Conservation (phyloP, 306 rosid genomes). For the Dryas drummondii region DNA sequence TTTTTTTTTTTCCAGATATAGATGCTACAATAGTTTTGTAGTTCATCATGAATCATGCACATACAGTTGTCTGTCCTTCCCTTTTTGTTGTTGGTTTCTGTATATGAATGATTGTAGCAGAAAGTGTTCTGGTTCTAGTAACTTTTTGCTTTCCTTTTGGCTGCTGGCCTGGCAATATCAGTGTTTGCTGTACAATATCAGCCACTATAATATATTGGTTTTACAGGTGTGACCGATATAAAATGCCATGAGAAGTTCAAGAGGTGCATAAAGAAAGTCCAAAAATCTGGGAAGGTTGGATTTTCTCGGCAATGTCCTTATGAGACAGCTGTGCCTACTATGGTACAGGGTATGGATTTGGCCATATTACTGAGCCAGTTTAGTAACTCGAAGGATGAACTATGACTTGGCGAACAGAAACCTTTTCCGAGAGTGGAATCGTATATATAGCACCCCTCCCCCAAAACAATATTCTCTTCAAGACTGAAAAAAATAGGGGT, state of each 20-base stretch:
- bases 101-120: neutral
- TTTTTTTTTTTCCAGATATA: neutral
- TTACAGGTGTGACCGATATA: constrained; percentile 57
- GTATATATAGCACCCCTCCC: neutral
- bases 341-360: constrained; percentile 82
- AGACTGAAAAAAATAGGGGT: neutral
- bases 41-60: neutral
- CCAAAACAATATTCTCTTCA: neutral
- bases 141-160: neutral
- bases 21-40: neutral
- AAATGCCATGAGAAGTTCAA: constrained; percentile 68
- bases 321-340: constrained; percentile 55
- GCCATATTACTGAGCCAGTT: constrained; percentile 76
- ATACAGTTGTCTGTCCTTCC: neutral
- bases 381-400: constrained; percentile 34
- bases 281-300: constrained; percentile 66
- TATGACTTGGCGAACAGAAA: constrained; percentile 20
- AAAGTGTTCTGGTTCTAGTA: neutral
- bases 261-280: constrained; percentile 57
- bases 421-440: neutral
- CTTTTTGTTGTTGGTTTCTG: neutral
- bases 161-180: neutral
- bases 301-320: constrained; percentile 64
- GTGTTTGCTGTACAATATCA: neutral
- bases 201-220: neutral